Percentiles rank a stretch among this genome's conserved stretches.
Evolutionary conservation across 805 yeast species (phyloP).

Genomic region (Starmerella kuoi): DNA sequence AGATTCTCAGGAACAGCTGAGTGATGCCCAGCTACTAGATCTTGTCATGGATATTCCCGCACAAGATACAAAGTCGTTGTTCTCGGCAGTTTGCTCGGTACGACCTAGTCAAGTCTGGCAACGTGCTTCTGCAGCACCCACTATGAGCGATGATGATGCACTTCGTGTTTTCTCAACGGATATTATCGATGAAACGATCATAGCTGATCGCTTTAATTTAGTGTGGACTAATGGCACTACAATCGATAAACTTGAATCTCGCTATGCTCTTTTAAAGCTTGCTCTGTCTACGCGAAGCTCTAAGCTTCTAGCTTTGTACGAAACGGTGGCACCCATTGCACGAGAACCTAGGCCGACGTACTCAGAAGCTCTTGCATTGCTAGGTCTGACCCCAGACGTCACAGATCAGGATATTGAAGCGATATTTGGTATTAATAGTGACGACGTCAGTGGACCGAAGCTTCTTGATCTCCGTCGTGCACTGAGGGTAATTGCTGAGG

Average conservation of each 20-base stretch:
- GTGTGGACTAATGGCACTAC: constrained; percentile 3
- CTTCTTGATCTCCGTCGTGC: constrained; percentile 47
- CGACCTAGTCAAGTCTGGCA: constrained; percentile 3
- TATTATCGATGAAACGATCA: not conserved
- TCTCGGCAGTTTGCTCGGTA: constrained; percentile 6
- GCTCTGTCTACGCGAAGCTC: constrained; percentile 5
- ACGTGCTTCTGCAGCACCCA: constrained; percentile 1
- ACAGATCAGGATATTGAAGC: constrained; percentile 65
- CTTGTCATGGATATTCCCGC: constrained; percentile 2
- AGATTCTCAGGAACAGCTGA: constrained; percentile 8
- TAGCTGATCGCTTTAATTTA: constrained; percentile 4
- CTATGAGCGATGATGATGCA: not conserved
- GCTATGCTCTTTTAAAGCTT: constrained; percentile 11
- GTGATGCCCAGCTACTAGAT: constrained; percentile 17
- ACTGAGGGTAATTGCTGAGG: constrained; percentile 42
- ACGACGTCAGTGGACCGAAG: constrained; percentile 38
- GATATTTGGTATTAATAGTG: constrained; percentile 53
- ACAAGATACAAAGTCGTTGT: not conserved
- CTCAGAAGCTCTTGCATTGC: constrained; percentile 38
- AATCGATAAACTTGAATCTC: constrained; percentile 7
- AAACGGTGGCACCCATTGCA: constrained; percentile 3
- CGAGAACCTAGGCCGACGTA: constrained; percentile 28
- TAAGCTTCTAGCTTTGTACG: constrained; percentile 7
- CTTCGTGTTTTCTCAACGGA: constrained; percentile 3
- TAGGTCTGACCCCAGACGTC: constrained; percentile 40